A percentile compares a stretch with the other conserved stretches of the same genome.
Conservation (phyloP, 2,329 filamentous ascomycete genomes). For the Exophiala sideris region DNA sequence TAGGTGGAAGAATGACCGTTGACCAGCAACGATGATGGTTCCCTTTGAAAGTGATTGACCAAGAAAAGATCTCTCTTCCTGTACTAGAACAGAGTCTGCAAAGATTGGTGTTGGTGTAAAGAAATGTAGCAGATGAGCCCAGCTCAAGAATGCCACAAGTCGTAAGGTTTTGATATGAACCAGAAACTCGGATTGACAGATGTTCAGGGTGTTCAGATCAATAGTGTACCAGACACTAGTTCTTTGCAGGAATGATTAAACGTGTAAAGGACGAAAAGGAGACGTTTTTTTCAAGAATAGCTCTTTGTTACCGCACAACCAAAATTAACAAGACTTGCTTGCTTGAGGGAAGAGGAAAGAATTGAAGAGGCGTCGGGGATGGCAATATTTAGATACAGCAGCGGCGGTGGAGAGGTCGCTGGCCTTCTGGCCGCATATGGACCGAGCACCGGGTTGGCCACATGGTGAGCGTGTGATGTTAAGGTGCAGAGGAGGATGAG, state of each 20-base stretch:
- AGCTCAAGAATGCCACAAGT: slow-evolving; percentile 19
- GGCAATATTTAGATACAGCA: slow-evolving; percentile 28
- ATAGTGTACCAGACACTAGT: slow-evolving; percentile 26
- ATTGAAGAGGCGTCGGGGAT: slow-evolving; percentile 19
- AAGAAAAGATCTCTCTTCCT: slow-evolving; percentile 10
- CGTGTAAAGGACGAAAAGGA: slow-evolving; percentile 14
- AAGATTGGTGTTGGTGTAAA: slow-evolving; percentile 15
- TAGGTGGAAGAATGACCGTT: slow-evolving; percentile 24
- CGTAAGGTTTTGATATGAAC: slow-evolving; percentile 12
- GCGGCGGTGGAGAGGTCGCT: slow-evolving; percentile 13
- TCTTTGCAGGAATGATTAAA: slow-evolving; percentile 18
- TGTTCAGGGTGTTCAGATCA: slow-evolving; percentile 10
- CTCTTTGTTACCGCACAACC: slow-evolving; percentile 23
- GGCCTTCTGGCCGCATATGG: neutral
- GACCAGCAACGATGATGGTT: slow-evolving; percentile 27
- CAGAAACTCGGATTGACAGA: neutral
- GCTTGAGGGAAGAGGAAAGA: slow-evolving; percentile 24
- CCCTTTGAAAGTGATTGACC: slow-evolving; percentile 13
- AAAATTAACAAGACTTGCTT: slow-evolving; percentile 32
- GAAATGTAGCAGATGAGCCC: slow-evolving; percentile 19
- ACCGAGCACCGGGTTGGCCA: slow-evolving; percentile 18
- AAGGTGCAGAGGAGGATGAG: slow-evolving; percentile 7
- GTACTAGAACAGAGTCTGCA: slow-evolving; percentile 15
- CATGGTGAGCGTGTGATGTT: slow-evolving; percentile 8
- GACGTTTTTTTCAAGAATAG: slow-evolving; percentile 25